These are phyloP conservation scores for Globisporangium abappressorium DNA, from an alignment of 352 stramenopile species.

Conservation along the genomic window DNA sequence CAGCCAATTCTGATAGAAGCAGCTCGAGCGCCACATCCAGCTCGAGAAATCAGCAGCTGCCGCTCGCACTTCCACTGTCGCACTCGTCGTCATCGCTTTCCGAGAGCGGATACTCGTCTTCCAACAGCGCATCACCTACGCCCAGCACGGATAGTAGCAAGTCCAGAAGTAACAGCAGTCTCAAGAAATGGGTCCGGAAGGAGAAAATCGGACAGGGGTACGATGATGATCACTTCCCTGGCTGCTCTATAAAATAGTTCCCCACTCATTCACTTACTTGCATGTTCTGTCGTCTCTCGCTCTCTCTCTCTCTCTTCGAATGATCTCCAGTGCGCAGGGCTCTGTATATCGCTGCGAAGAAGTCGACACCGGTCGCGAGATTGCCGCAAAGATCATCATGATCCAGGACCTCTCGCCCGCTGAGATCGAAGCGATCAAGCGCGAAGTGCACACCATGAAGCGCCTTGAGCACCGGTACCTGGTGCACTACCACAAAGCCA, in stretches of 20 bases:
- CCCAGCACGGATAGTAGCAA: conserved; percentile 8
- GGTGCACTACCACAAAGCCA: conserved; percentile 64
- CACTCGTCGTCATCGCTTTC: conserved; percentile 27
- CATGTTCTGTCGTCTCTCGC: background rate
- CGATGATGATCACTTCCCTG: background rate
- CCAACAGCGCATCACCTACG: conserved; percentile 20
- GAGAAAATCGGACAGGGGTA: conserved; percentile 82
- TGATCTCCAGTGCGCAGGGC: conserved; percentile 40
- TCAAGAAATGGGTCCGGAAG: conserved; percentile 52
- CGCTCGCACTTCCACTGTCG: conserved; percentile 20
- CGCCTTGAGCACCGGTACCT: conserved; percentile 49
- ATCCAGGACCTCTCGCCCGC: conserved; percentile 45
- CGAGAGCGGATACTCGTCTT: conserved; percentile 23
- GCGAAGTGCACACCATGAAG: conserved; percentile 71
- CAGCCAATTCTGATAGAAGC: background rate
- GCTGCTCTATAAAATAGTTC: too few relatives aligned
- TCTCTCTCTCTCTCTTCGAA: background rate
- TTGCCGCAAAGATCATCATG: conserved; percentile 71
- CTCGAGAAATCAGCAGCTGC: background rate
- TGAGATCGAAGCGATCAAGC: conserved; percentile 59
- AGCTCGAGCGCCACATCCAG: background rate
- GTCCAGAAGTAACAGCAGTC: conserved; percentile 19
- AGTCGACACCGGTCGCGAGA: conserved; percentile 38
- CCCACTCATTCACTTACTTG: background rate
- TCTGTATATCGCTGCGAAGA: conserved; percentile 75